These are phyloP conservation scores for Coemansia sp. DNA, from an alignment of 192 early-diverging fungal genomes.

Conservation along the genomic window DNA sequence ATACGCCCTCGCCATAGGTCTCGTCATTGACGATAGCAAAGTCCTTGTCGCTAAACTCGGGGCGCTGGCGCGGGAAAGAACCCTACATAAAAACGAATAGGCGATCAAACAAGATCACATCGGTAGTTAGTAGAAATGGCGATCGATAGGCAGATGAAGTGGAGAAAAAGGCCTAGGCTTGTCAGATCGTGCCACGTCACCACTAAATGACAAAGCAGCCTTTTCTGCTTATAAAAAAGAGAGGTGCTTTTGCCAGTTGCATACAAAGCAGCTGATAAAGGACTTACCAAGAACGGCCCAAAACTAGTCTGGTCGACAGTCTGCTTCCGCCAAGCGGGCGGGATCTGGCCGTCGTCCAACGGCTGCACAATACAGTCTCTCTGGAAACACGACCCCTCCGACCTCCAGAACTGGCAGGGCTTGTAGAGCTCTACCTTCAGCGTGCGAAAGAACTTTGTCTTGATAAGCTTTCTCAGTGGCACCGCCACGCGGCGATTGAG, in stretches of 20 bases:
- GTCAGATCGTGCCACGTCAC: constrained; percentile 34
- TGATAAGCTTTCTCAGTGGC: constrained; percentile 72
- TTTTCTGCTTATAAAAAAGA: neutral
- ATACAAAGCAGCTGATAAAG: constrained; percentile 1
- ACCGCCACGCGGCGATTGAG: constrained; percentile 72
- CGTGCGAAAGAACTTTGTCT: constrained; percentile 86
- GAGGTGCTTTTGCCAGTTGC: neutral
- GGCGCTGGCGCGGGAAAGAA: constrained; percentile 39
- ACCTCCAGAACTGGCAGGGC: constrained; percentile 88
- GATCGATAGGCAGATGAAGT: neutral
- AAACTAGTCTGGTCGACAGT: constrained; percentile 73
- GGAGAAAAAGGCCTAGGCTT: neutral
- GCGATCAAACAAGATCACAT: constrained; percentile 4
- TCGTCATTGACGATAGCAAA: constrained; percentile 90
- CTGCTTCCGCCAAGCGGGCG: constrained; percentile 54
- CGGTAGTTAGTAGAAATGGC: constrained; percentile 4
- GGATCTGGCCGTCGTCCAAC: constrained; percentile 68
- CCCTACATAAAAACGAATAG: constrained; percentile 11
- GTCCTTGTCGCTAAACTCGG: constrained; percentile 71
- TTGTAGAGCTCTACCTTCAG: constrained; percentile 87
- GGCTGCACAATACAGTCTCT: constrained; percentile 81
- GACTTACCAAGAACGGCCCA: constrained; percentile 55
- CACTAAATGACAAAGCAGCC: neutral
- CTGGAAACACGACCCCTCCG: constrained; percentile 77
- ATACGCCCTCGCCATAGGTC: constrained; percentile 66